Evolutionary conservation across 176 grass and related monocot genomes (phyloP).

Genomic region (Pontederia paniculata): DNA sequence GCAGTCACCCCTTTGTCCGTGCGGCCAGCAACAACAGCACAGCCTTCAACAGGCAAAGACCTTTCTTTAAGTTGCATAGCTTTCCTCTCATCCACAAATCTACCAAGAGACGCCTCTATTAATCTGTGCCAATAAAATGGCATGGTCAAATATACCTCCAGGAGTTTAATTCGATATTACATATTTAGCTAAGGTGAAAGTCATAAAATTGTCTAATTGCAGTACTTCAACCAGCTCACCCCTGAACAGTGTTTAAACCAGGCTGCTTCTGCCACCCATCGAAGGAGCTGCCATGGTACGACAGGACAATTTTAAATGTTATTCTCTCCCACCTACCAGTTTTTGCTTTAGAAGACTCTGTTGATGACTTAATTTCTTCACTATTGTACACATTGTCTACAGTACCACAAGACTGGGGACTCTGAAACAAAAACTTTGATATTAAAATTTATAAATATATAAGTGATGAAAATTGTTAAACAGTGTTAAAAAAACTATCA

Average conservation of each 20-base stretch:
- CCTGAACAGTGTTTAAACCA: slow-evolving; percentile 75
- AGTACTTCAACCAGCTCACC: slow-evolving; percentile 39
- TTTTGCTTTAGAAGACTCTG: slow-evolving; percentile 33
- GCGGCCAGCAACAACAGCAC: slow-evolving; percentile 59
- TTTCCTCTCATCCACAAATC: slow-evolving; percentile 94
- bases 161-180: not conserved
- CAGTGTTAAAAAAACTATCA: not conserved
- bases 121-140: slow-evolving; percentile 26
- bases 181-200: not conserved
- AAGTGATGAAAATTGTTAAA: not conserved
- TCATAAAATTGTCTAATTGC: not conserved
- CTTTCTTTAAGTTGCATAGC: slow-evolving; percentile 58
- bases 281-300: slow-evolving; percentile 68
- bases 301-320: slow-evolving; percentile 75
- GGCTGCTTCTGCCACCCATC: slow-evolving; percentile 98
- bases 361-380: slow-evolving; percentile 9
- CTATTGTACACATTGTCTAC: slow-evolving; percentile 16
- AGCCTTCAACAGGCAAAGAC: slow-evolving; percentile 82
- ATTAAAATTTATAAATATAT: not conserved
- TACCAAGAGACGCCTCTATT: slow-evolving; percentile 59
- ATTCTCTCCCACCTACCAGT: slow-evolving; percentile 74
- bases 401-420: slow-evolving; percentile 5
- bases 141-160: slow-evolving; percentile 9
- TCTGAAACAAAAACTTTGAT: slow-evolving; percentile 24
- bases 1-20: slow-evolving; percentile 97